phyloP scores from a whole-genome alignment of 768 basidiomycete species.

The Pleurotus tuoliensis region DNA sequence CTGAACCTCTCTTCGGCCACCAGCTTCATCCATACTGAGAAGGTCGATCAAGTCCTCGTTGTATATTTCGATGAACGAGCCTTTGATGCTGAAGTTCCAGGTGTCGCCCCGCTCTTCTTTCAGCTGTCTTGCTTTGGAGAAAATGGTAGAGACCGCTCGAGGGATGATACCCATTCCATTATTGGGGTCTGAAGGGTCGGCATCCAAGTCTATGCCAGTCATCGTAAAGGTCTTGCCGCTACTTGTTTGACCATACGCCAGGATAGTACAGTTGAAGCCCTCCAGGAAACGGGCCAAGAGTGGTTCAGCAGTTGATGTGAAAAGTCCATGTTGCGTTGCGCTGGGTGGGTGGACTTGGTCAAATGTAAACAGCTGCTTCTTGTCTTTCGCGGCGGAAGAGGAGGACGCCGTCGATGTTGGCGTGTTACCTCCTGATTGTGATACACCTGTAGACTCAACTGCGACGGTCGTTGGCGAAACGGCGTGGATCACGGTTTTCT shows the following conservation, averaged over 20 bases:
- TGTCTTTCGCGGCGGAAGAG: constrained; percentile 50
- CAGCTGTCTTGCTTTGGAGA: constrained; percentile 68
- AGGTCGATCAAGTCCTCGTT: constrained; percentile 99
- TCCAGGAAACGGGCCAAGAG: constrained; percentile 85
- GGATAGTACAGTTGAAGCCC: constrained; percentile 96
- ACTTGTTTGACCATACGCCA: constrained; percentile 97
- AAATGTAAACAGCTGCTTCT: constrained; percentile 87
- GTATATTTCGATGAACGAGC: constrained; percentile 96
- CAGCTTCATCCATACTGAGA: constrained; percentile 69
- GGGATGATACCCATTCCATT: constrained; percentile 96
- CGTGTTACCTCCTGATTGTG: constrained; percentile 32
- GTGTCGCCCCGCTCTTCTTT: constrained; percentile 70
- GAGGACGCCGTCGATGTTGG: constrained; percentile 17
- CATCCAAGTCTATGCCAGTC: constrained; percentile 92
- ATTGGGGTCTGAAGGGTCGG: constrained; percentile 75
- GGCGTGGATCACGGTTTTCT: constrained; percentile 83
- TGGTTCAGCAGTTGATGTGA: constrained; percentile 78
- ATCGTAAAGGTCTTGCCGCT: constrained; percentile 98
- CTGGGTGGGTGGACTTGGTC: constrained; percentile 92
- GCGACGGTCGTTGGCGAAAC: constrained; percentile 69
- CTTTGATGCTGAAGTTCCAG: constrained; percentile 81
- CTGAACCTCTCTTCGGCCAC: constrained; percentile 79
- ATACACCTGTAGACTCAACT: constrained; percentile 68
- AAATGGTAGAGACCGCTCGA: constrained; percentile 86
- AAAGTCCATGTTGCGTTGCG: constrained; percentile 82